Evolutionary conservation across 2,329 filamentous ascomycete species (phyloP), one percentile per base, ranked within the genome.

Genomic region (Trichophyton rubrum): DNA sequence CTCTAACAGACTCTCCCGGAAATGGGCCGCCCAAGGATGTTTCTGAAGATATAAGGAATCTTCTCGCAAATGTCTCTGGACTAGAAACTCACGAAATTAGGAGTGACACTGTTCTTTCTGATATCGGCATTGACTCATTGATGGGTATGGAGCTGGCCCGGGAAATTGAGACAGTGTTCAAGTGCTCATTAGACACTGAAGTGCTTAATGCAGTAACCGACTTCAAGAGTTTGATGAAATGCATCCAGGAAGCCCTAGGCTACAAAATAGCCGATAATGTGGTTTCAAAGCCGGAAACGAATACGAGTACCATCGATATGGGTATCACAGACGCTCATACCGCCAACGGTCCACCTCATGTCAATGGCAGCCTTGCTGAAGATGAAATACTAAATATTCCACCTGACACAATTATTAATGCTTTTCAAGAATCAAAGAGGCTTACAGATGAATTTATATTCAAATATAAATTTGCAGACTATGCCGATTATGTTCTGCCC

Each of bases 111-210:
- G 63, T 70, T 15, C 68, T 80, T n/a, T 71, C 69, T 5, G 75
- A 79, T 43, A 60, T 79, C 2, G 78, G 78, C 0, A 78, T 80
- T 35, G 78, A 81, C 66, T 81, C 78, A 0, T 69, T 81, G 0
- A 76, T 79, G 72, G 75, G 71, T 0, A 80, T 79, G 74, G 78
- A 62, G 22, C 45, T 63, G 55, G 57, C 61, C 17, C 60, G 61
- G 13, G 61, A 60, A 30, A 49, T 64, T 11, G 55, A 62, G 24
- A 33, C 49, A 11, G 59, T 58, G 56, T 62, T 63, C 56, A 60
- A 63, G 15, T 53, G 45, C 15, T 53, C 56, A 8, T 45, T 61
- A 11, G 45, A 41, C 20, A 57, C 61, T 4, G 62, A 15, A 45
- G 59, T 47, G 1, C 49, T 60, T n/a, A 60, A 56, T n/a, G 38